phyloP scores from a whole-genome alignment of 306 rosid species.

The Styphnolobium japonicum region DNA sequence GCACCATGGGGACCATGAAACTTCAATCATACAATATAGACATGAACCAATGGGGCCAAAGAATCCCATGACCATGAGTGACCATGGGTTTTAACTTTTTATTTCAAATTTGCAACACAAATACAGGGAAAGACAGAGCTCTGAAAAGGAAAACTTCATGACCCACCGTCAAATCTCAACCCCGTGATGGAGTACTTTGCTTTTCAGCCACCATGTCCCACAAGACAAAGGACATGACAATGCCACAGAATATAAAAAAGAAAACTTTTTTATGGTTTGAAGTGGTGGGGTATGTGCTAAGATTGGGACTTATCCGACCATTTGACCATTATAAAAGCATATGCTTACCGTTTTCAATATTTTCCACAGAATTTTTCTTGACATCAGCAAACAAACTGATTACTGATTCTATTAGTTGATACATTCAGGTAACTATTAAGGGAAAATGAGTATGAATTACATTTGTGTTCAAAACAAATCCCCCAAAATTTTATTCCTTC shows the following conservation, averaged over 20 bases:
- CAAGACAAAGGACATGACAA: constrained; percentile 33
- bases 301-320: constrained; percentile 6
- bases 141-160: constrained; percentile 10
- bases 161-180: constrained; percentile 28
- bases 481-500: constrained; percentile 44
- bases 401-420: neutral
- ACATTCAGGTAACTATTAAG: neutral
- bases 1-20: constrained; percentile 29
- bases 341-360: neutral
- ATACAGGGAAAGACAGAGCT: neutral
- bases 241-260: neutral
- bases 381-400: neutral
- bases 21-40: constrained; percentile 22
- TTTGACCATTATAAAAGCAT: constrained; percentile 19
- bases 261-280: constrained; percentile 22
- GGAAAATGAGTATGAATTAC: constrained; percentile 4
- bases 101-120: constrained; percentile 5
- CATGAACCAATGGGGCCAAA: constrained; percentile 24
- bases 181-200: constrained; percentile 24
- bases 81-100: constrained; percentile 8
- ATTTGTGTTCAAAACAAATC: constrained; percentile 33
- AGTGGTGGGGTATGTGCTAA: neutral
- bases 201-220: constrained; percentile 41
- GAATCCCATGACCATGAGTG: constrained; percentile 11
- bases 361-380: neutral